These are phyloP conservation scores for Polyporus arcularius DNA, from an alignment of 768 basidiomycete genomes.

Conservation along the genomic window DNA sequence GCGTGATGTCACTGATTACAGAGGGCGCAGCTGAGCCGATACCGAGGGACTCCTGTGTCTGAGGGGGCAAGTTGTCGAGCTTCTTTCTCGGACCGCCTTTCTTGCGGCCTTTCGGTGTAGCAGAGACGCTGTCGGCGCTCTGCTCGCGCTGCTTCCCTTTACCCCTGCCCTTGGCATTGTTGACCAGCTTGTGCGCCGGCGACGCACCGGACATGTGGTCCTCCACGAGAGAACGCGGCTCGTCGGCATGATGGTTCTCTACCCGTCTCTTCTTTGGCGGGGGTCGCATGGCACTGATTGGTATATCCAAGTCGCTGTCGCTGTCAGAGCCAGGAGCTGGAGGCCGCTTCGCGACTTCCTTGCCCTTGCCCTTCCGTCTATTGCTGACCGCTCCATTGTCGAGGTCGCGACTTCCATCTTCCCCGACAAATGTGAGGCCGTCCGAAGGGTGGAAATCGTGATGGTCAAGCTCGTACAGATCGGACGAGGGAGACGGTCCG, in stretches of 20 bases:
- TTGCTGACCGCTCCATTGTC: slow-evolving; percentile 44
- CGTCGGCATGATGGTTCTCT: slow-evolving; percentile 47
- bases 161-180: slow-evolving; percentile 52
- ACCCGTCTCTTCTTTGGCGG: slow-evolving; percentile 65
- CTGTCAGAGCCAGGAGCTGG: slow-evolving; percentile 55
- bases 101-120: slow-evolving; percentile 57
- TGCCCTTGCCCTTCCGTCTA: slow-evolving; percentile 44
- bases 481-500: slow-evolving; percentile 35
- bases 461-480: slow-evolving; percentile 30
- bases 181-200: slow-evolving; percentile 31
- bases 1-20: slow-evolving; percentile 69
- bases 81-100: slow-evolving; percentile 60
- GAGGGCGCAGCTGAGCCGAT: slow-evolving; percentile 53
- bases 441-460: slow-evolving; percentile 22
- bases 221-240: slow-evolving; percentile 44
- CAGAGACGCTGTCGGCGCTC: slow-evolving; percentile 59
- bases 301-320: slow-evolving; percentile 58
- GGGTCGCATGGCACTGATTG: slow-evolving; percentile 43
- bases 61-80: slow-evolving; percentile 48
- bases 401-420: slow-evolving; percentile 58
- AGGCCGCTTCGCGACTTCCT: slow-evolving; percentile 51
- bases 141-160: slow-evolving; percentile 57
- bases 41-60: slow-evolving; percentile 50
- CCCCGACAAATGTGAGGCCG: slow-evolving; percentile 29
- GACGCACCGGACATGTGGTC: slow-evolving; percentile 29